Base-by-base conservation (phyloP, 345 rosid genomes). In the Citrus maxima region DNA sequence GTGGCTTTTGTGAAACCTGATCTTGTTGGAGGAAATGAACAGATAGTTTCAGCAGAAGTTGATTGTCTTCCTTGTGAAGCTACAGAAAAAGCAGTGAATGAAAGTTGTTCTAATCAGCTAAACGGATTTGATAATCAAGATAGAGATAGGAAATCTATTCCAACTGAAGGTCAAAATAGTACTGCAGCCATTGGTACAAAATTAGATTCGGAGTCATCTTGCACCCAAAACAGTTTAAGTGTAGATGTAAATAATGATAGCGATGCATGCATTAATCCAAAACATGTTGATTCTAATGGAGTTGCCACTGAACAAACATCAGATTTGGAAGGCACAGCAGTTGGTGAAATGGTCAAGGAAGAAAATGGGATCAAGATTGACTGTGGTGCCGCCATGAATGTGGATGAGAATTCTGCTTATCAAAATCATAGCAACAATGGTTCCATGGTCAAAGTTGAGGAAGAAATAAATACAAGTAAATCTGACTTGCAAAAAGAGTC, bases 141-240 rank as follows among this genome's bases (percentile, higher is more conserved):
- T 58, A 84, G 72, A 74, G 90, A 88, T 65, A 78, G 73, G 77
- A 86, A 83, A 78, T 68, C 69, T 72, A 56, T 84, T 37, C 70
- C 80, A 75, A 82, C 80, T 89, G 89, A 89, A 70, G 82, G 77
- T 64, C 82, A 83, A 84, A 79, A 63, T 63, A 79, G 79, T 61
- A 83, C 83, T 61, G 85, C 79, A 34, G 84, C 82, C 80, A 66
- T 77, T 66, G 87, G 82, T 80, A 73, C 80, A 35, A 89, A 87
- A 77, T 82, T 91, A 81, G 91, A 90, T 79, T 87, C 88, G 35
- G 93, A 90, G 79, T 92, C 93, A 78, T 92, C 92, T 80, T 87
- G 88, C 83, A 86, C 92, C 24, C 87, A 77, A 72, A 90, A 88
- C 64, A 85, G 83, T 75, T 64, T 85, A 82, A 80, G 78, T 77